Evolutionary conservation across 768 basidiomycete species (phyloP).

Genomic region (Termitomyces titanicus): DNA sequence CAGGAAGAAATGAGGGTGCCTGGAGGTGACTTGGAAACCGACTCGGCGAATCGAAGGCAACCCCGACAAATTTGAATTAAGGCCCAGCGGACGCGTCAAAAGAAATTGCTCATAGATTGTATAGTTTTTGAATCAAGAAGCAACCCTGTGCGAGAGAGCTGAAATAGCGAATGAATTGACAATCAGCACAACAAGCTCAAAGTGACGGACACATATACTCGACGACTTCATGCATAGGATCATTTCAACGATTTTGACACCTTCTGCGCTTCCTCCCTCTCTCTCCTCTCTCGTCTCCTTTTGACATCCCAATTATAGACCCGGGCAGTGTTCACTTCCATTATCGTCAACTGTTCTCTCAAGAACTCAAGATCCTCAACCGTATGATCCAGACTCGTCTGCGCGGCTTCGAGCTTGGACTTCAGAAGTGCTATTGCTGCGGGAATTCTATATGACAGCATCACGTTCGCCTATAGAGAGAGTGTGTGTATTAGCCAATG

Average conservation of each 20-base stretch:
- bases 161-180: not conserved
- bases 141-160: too few relatives aligned
- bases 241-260: not conserved
- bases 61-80: too few relatives aligned
- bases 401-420: slow-evolving; percentile 72
- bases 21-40: too few relatives aligned
- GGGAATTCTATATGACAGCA: slow-evolving; percentile 89
- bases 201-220: not conserved
- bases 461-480: slow-evolving; percentile 88
- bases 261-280: slow-evolving; percentile 30
- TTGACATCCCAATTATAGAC: slow-evolving; percentile 98
- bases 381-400: slow-evolving; percentile 59
- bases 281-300: slow-evolving; percentile 58
- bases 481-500: not conserved
- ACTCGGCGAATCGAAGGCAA: too few relatives aligned
- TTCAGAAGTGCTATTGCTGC: slow-evolving; percentile 72
- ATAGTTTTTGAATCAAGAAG: too few relatives aligned
- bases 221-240: not conserved
- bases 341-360: slow-evolving; percentile 91
- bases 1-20: too few relatives aligned
- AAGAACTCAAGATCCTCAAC: slow-evolving; percentile 91
- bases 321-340: slow-evolving; percentile 94
- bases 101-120: too few relatives aligned
- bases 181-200: not conserved
- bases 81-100: too few relatives aligned